Evolutionary conservation across 768 basidiomycete genomes (phyloP).

Genomic region (Mycena venus): DNA sequence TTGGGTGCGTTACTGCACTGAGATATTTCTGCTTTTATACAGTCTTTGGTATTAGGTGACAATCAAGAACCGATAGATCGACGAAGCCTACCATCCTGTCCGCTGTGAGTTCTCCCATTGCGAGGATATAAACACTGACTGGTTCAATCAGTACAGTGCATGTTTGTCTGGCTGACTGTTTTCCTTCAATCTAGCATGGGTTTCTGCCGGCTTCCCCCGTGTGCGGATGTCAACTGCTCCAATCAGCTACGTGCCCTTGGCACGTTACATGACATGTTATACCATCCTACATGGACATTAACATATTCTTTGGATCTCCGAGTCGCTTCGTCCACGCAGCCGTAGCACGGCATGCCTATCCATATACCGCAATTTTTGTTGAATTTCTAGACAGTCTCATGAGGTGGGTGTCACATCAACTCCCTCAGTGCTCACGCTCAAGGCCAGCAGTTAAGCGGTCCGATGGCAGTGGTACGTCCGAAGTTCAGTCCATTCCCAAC

Average conservation of each 20-base stretch:
- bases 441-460: neutral
- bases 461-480: neutral
- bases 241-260: too few relatives aligned
- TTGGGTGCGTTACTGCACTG: too few relatives aligned
- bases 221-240: too few relatives aligned
- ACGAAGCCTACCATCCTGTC: neutral
- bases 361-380: neutral
- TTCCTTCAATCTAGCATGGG: too few relatives aligned
- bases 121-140: too few relatives aligned
- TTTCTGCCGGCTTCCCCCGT: too few relatives aligned
- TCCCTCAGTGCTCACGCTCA: neutral
- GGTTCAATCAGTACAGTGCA: too few relatives aligned
- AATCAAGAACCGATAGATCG: too few relatives aligned
- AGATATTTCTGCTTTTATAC: neutral
- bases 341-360: neutral
- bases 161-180: too few relatives aligned
- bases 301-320: neutral
- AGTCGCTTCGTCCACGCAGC: too few relatives aligned
- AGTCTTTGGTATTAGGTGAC: neutral
- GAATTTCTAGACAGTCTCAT: neutral
- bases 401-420: neutral
- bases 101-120: too few relatives aligned
- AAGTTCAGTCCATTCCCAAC: neutral
- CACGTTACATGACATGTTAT: neutral
- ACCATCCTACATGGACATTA: neutral